Percentiles rank a stretch among this genome's conserved stretches.
These are phyloP conservation scores for Phytophthora pluvialis DNA, from an alignment of 352 stramenopile genomes.

Conservation along the genomic window DNA sequence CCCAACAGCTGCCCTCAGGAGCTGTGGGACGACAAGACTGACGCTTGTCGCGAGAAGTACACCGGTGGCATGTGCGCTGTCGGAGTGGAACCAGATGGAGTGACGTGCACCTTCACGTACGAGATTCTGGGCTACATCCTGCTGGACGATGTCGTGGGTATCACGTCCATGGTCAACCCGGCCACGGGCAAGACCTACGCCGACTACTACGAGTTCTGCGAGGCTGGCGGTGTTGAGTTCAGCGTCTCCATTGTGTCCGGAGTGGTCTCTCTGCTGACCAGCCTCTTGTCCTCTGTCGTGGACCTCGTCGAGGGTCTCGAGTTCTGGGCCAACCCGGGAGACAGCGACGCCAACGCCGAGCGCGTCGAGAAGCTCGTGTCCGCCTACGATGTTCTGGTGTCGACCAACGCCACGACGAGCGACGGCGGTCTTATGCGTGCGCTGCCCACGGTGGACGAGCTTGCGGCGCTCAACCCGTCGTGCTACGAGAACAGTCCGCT, in stretches of 20 bases:
- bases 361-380: conserved; percentile 56
- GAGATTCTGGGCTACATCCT: conserved; percentile 66
- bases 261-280: conserved; percentile 8
- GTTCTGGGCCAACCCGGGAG: conserved; percentile 69
- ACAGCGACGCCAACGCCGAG: conserved; percentile 48
- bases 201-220: conserved; percentile 75
- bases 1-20: conserved; percentile 68
- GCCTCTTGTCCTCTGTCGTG: conserved; percentile 22
- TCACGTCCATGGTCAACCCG: conserved; percentile 70
- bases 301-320: conserved; percentile 46
- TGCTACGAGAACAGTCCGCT: conserved; percentile 65
- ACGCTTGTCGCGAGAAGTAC: conserved; percentile 43
- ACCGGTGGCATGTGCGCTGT: conserved; percentile 49
- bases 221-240: conserved; percentile 60
- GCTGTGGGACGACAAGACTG: conserved; percentile 55
- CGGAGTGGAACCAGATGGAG: conserved; percentile 57
- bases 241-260: conserved; percentile 23
- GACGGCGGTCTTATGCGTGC: conserved; percentile 56
- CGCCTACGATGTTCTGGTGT: conserved; percentile 52
- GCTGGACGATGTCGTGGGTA: conserved; percentile 73
- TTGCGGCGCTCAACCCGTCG: conserved; percentile 53
- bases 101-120: conserved; percentile 69
- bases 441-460: conserved; percentile 42
- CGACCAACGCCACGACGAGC: conserved; percentile 35
- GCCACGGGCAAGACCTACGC: conserved; percentile 44